A percentile compares a stretch with the other conserved stretches of the same genome.
Conservation (phyloP, 164 flowering plant species). For the Umbilicus rupestris region DNA sequence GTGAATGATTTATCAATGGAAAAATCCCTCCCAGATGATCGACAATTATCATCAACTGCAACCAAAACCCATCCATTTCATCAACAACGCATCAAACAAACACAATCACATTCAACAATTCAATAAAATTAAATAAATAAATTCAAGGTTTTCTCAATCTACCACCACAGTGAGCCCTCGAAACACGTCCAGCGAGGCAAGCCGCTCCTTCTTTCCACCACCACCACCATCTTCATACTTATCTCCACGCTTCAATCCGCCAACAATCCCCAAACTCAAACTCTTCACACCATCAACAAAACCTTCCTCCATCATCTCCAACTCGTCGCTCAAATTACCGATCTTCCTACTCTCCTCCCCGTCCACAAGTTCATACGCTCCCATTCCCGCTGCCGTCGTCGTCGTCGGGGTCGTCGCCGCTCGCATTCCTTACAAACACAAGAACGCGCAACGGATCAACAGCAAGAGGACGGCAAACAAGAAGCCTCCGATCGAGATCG, state of each 20-base stretch:
- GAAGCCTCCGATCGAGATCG: background rate
- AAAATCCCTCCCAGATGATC: slow-evolving; percentile 61
- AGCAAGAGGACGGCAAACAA: background rate
- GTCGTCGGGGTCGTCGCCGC: background rate
- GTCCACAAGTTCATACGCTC: background rate
- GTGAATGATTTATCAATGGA: slow-evolving; percentile 68
- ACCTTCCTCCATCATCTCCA: background rate
- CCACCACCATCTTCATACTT: background rate
- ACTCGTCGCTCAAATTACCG: background rate
- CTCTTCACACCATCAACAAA: background rate
- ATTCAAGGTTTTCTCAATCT: slow-evolving; percentile 9
- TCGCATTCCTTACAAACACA: background rate
- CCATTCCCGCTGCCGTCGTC: background rate
- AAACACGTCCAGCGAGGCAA: slow-evolving; percentile 64
- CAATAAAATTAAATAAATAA: background rate
- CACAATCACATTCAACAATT: background rate
- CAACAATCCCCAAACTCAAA: background rate
- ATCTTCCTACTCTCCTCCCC: background rate
- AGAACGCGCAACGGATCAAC: background rate
- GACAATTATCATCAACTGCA: slow-evolving; percentile 75
- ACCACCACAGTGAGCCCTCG: slow-evolving; percentile 70
- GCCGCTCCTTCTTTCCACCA: slow-evolving; percentile 20
- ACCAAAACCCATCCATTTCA: background rate
- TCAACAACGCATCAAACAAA: background rate
- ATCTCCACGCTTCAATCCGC: background rate